Percentiles rank a stretch among this genome's conserved stretches.
phyloP scores from a whole-genome alignment of 805 yeast genomes.

The Spathaspora hagerdaliae region DNA sequence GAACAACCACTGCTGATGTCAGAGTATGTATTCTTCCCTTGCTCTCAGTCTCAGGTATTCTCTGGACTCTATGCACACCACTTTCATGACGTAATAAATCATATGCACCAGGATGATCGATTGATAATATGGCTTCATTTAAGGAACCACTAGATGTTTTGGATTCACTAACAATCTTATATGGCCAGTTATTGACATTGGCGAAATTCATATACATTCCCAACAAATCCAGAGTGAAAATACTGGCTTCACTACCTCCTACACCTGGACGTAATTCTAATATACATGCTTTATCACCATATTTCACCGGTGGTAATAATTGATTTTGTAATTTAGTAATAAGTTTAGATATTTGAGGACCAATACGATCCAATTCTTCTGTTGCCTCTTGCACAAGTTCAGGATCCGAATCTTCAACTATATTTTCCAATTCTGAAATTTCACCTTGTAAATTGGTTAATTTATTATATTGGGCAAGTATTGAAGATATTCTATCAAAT shows the following conservation, averaged over 20 bases:
- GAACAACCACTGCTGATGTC: slow-evolving; percentile 90
- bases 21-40: slow-evolving; percentile 95
- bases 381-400: slow-evolving; percentile 54
- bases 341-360: slow-evolving; percentile 42
- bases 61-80: slow-evolving; percentile 94
- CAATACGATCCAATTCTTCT: slow-evolving; percentile 46
- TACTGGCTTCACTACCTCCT: slow-evolving; percentile 91
- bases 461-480: slow-evolving; percentile 27
- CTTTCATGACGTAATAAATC: slow-evolving; percentile 75
- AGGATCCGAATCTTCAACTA: slow-evolving; percentile 31
- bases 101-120: slow-evolving; percentile 76
- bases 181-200: slow-evolving; percentile 61
- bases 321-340: slow-evolving; percentile 48
- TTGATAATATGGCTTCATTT: slow-evolving; percentile 66
- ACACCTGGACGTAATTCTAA: slow-evolving; percentile 92
- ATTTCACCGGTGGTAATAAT: slow-evolving; percentile 73
- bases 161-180: slow-evolving; percentile 52
- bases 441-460: slow-evolving; percentile 24
- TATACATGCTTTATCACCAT: slow-evolving; percentile 72
- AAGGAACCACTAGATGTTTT: slow-evolving; percentile 56
- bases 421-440: slow-evolving; percentile 20
- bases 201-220: slow-evolving; percentile 80
- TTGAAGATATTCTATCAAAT: slow-evolving; percentile 27
- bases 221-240: slow-evolving; percentile 77
- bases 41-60: slow-evolving; percentile 89